Base-by-base conservation (phyloP, 176 grass and related monocot genomes). In the Tillandsia leiboldiana region DNA sequence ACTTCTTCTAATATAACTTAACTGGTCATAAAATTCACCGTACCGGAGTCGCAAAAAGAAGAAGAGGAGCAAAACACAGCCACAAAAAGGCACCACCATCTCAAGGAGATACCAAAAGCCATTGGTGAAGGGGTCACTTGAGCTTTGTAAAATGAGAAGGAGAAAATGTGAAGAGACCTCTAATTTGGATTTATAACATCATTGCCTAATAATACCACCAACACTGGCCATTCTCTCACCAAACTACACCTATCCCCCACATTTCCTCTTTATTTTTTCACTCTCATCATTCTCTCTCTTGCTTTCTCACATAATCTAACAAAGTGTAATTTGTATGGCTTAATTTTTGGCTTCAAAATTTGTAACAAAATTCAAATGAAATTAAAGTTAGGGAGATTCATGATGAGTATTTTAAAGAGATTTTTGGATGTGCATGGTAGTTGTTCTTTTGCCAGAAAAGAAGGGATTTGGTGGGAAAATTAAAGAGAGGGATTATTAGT, bases 241-340 rank as follows among this genome's bases (percentile, higher is more conserved):
- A 70, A 77, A 54, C 65, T 17, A 69, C 58, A 80, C 64, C 85
- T 70, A 65, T 54, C 68, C n/a, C n/a, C n/a, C n/a, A n/a, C n/a
- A n/a, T n/a, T n/a, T n/a, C n/a, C n/a, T 23, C 51, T 15, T 28
- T 65, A 42, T 52, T 76, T 66, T 12, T 69, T 61, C 17, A 8
- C 47, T 8, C 9, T 8, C 28, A 29, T 29, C 29, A 33, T 24
- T 24, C 24, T 24, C 24, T 24, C 24, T 1, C 24, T 24, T 24
- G 24, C 24, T 24, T 24, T 24, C 24, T 24, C 24, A 24, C 24
- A 24, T 24, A 24, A 24, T 24, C 24, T 24, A 42, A 42, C 33
- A 42, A 42, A 42, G 33, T 42, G 33, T 42, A 42, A 42, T 42
- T 42, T 42, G 4, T 42, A 42, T 42, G 33, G 33, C 33, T 42